Percentiles rank a stretch among this genome's conserved stretches.
Conservation (phyloP, 2,329 filamentous ascomycete genomes). For the Davidsoniella virescens region DNA sequence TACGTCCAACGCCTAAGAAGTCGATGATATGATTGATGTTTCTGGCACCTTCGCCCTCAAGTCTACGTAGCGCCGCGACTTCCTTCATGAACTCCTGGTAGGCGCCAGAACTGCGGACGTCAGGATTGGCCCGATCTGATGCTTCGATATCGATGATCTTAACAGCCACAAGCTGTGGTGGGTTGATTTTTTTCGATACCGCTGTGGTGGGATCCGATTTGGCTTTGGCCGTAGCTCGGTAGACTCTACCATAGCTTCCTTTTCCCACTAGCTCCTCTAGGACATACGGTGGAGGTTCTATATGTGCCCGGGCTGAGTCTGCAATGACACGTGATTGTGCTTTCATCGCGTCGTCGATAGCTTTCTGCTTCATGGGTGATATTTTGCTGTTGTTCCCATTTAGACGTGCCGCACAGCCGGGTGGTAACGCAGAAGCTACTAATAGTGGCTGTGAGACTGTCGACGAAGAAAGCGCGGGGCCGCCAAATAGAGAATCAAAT, state of each 20-base stretch:
- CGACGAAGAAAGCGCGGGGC: too few species aligned
- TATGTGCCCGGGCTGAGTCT: constrained; percentile 40
- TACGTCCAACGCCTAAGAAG: constrained; percentile 57
- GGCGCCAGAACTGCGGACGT: constrained; percentile 48
- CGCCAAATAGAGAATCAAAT: too few species aligned
- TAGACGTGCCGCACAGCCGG: not conserved
- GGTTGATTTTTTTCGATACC: constrained; percentile 21
- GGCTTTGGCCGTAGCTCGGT: constrained; percentile 36
- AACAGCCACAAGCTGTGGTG: constrained; percentile 46
- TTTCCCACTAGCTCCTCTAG: constrained; percentile 60
- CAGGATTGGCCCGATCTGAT: constrained; percentile 40
- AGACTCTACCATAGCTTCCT: constrained; percentile 58
- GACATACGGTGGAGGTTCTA: constrained; percentile 47
- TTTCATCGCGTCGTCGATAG: constrained; percentile 52
- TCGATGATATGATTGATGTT: constrained; percentile 75
- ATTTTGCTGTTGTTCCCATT: constrained; percentile 10
- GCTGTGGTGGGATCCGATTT: not conserved
- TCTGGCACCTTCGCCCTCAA: constrained; percentile 56
- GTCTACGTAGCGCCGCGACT: constrained; percentile 51
- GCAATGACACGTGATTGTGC: constrained; percentile 51
- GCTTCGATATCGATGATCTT: constrained; percentile 79
- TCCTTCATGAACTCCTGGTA: constrained; percentile 56
- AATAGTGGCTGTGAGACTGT: too few species aligned
- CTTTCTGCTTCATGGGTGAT: constrained; percentile 38
- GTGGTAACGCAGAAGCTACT: not conserved